These are phyloP conservation scores for Cyberlindnera samutprakarnensis DNA, from an alignment of 805 yeast genomes.

Conservation along the genomic window DNA sequence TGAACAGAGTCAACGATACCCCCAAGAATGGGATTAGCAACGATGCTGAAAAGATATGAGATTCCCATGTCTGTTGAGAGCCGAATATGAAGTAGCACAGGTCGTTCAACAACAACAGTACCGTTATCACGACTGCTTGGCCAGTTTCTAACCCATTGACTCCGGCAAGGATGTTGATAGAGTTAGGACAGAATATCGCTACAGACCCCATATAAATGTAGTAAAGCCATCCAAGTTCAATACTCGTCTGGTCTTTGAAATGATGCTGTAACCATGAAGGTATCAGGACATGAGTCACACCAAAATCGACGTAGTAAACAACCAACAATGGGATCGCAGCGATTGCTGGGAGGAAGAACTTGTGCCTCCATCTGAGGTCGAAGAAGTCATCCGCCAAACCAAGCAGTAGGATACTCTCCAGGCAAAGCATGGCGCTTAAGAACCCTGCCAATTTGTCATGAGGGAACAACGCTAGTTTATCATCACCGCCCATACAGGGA, in stretches of 20 bases:
- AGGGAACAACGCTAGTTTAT: slow-evolving; percentile 41
- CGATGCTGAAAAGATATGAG: slow-evolving; percentile 77
- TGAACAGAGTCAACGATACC: slow-evolving; percentile 67
- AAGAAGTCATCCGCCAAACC: slow-evolving; percentile 94
- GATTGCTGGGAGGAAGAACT: slow-evolving; percentile 90
- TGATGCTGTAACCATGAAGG: slow-evolving; percentile 55
- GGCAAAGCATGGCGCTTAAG: slow-evolving; percentile 74
- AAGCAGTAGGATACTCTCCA: slow-evolving; percentile 74
- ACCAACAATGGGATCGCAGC: slow-evolving; percentile 87
- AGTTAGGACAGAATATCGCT: slow-evolving; percentile 91
- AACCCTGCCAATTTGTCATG: slow-evolving; percentile 80
- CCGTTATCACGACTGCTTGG: slow-evolving; percentile 74
- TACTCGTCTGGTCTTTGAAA: slow-evolving; percentile 26
- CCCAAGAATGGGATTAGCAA: slow-evolving; percentile 83
- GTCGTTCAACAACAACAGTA: slow-evolving; percentile 72
- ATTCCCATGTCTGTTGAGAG: slow-evolving; percentile 39
- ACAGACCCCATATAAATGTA: slow-evolving; percentile 87
- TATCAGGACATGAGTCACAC: slow-evolving; percentile 78
- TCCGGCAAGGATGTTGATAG: slow-evolving; percentile 94
- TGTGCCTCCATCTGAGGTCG: slow-evolving; percentile 96
- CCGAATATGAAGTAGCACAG: slow-evolving; percentile 52
- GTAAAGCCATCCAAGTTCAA: slow-evolving; percentile 76
- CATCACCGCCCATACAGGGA: slow-evolving; percentile 5
- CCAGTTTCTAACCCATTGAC: slow-evolving; percentile 96
- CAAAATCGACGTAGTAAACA: slow-evolving; percentile 90